phyloP scores from a whole-genome alignment of 768 basidiomycete genomes.

The Tubosaeta brunneosetosa region DNA sequence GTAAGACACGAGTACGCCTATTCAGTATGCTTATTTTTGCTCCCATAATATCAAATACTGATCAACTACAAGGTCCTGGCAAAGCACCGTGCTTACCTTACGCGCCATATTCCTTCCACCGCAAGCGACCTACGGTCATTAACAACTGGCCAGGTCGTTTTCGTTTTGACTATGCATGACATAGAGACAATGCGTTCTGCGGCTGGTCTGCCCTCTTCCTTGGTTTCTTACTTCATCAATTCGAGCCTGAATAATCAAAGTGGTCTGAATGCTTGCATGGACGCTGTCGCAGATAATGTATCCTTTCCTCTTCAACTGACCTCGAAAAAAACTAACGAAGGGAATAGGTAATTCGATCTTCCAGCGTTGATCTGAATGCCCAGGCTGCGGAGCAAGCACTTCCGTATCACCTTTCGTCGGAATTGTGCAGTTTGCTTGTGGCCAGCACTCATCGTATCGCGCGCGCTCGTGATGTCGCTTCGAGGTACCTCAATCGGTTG shows the following conservation, averaged over 20 bases:
- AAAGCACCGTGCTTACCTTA: conserved; percentile 62
- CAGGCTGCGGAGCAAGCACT: conserved; percentile 79
- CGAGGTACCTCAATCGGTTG: conserved; percentile 77
- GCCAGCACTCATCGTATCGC: conserved; percentile 77
- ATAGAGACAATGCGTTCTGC: conserved; percentile 84
- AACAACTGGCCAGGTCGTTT: conserved; percentile 78
- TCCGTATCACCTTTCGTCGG: conserved; percentile 59
- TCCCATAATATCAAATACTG: not conserved
- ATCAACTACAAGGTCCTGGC: conserved; percentile 51
- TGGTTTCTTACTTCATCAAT: conserved; percentile 86
- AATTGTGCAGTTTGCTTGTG: conserved; percentile 72
- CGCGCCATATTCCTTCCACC: conserved; percentile 61
- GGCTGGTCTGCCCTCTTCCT: conserved; percentile 70
- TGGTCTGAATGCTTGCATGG: conserved; percentile 72
- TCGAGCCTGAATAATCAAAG: conserved; percentile 72
- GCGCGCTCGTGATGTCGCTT: conserved; percentile 77
- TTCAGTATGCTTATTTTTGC: conserved; percentile 46
- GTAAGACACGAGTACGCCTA: conserved; percentile 81
- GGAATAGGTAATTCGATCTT: conserved; percentile 70
- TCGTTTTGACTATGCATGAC: conserved; percentile 81
- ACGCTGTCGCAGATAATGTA: conserved; percentile 82
- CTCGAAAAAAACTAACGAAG: not conserved
- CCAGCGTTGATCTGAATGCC: conserved; percentile 62
- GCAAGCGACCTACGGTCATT: conserved; percentile 67
- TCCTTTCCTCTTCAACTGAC: conserved; percentile 1